Conservation (phyloP, 2,329 filamentous ascomycete species). For the Cercospora berteroae region DNA sequence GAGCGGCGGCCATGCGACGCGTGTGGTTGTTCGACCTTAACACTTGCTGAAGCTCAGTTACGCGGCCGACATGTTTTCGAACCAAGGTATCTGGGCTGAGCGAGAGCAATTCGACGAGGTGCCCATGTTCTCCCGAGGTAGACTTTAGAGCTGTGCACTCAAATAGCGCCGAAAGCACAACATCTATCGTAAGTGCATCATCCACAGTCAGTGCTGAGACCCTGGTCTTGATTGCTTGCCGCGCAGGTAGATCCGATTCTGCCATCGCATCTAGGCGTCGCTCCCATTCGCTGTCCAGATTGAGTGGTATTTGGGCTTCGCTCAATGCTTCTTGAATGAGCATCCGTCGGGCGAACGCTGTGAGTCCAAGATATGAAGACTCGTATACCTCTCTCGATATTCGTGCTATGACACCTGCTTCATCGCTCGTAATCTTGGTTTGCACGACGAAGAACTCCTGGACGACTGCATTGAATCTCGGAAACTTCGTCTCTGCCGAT, state of each 20-base stretch:
- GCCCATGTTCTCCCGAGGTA: conserved; percentile 37
- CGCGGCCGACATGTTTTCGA: conserved; percentile 50
- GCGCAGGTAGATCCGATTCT: conserved; percentile 65
- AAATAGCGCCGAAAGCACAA: conserved; percentile 29
- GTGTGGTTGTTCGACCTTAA: conserved; percentile 70
- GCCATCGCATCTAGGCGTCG: conserved; percentile 71
- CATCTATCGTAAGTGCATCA: conserved; percentile 42
- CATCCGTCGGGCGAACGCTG: conserved; percentile 50
- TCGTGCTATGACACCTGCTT: conserved; percentile 26
- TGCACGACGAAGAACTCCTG: conserved; percentile 45
- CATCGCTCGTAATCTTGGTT: conserved; percentile 27
- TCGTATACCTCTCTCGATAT: conserved; percentile 24
- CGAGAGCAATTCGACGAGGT: conserved; percentile 55
- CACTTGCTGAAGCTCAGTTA: conserved; percentile 56
- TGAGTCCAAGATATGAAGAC: conserved; percentile 31
- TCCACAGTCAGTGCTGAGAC: conserved; percentile 38
- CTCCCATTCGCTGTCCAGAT: conserved; percentile 76
- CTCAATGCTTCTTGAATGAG: conserved; percentile 58
- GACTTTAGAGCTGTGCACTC: conserved; percentile 20
- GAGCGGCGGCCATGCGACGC: conserved; percentile 65
- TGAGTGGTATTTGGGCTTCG: conserved; percentile 40
- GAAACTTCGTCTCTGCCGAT: conserved; percentile 38
- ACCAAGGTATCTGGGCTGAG: conserved; percentile 55
- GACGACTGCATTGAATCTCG: conserved; percentile 47
- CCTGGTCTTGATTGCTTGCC: conserved; percentile 58